These are phyloP conservation scores for Yamadazyma diddensiae DNA, from an alignment of 1,139 yeast genomes.

Conservation along the genomic window DNA sequence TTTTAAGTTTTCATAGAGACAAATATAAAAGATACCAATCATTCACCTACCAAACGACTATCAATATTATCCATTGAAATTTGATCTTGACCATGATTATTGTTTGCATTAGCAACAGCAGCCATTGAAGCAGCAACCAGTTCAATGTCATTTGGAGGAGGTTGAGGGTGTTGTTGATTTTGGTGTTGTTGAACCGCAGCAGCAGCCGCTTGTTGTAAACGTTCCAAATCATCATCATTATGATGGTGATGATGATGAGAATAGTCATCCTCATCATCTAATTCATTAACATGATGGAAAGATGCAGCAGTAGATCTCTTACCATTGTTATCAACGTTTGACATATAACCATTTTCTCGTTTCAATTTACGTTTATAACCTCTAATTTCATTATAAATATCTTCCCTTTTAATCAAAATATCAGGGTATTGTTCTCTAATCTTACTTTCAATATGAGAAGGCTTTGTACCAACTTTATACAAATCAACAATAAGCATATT, in stretches of 20 bases:
- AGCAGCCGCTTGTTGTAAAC: conserved; percentile 15
- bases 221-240: conserved; percentile 16
- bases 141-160: conserved; percentile 17
- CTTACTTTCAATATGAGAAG: conserved; percentile 54
- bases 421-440: conserved; percentile 54
- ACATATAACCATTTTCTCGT: conserved; percentile 33
- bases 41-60: conserved; percentile 47
- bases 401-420: conserved; percentile 54
- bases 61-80: conserved; percentile 49
- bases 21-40: conserved; percentile 8
- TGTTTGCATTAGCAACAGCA: conserved; percentile 34
- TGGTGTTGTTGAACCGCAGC: conserved; percentile 34
- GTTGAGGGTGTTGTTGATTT: conserved; percentile 11
- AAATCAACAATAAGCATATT: conserved; percentile 51
- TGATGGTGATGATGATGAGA: conserved; percentile 14
- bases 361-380: conserved; percentile 55
- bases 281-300: conserved; percentile 30
- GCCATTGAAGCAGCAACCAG: conserved; percentile 42
- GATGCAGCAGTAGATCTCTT: conserved; percentile 26
- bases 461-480: conserved; percentile 56
- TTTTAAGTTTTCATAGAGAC: not conserved
- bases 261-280: conserved; percentile 31
- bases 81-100: conserved; percentile 30
- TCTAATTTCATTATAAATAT: conserved; percentile 56
- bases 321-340: conserved; percentile 14